Percentiles rank a stretch among this genome's conserved stretches.
Conservation (phyloP, 2,329 filamentous ascomycete species). For the Xenosphaeropsis pyriputrescens region DNA sequence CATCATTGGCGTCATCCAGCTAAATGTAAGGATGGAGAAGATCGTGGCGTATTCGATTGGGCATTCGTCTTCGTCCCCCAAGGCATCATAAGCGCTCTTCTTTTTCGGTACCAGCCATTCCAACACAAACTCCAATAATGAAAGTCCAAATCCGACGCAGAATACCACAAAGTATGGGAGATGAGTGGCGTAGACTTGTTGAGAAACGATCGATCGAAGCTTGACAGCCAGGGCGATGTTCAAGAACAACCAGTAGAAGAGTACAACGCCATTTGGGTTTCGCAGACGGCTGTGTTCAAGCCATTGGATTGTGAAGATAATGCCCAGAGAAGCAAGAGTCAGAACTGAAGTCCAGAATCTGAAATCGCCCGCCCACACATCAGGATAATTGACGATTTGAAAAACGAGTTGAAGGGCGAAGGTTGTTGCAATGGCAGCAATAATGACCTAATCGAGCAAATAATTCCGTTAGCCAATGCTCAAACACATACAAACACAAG, state of each 20-base stretch:
- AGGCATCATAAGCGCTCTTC: conserved; percentile 50
- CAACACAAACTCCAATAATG: conserved; percentile 44
- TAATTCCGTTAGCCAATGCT: too few species aligned
- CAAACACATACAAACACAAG: too few species aligned
- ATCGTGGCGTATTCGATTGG: conserved; percentile 77
- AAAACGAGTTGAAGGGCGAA: conserved; percentile 45
- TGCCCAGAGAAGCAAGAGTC: conserved; percentile 42
- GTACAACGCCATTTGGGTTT: conserved; percentile 54
- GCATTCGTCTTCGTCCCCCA: conserved; percentile 56
- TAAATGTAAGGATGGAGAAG: conserved; percentile 87
- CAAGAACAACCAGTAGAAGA: conserved; percentile 62
- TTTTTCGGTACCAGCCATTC: conserved; percentile 60
- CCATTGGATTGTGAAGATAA: conserved; percentile 53
- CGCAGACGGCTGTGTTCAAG: conserved; percentile 55
- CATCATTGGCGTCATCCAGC: conserved; percentile 99
- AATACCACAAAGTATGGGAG: conserved; percentile 51
- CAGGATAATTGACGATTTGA: conserved; percentile 42
- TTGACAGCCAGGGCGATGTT: conserved; percentile 50
- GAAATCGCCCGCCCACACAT: conserved; percentile 49
- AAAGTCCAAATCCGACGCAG: conserved; percentile 41
- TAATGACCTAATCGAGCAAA: conserved; percentile 28
- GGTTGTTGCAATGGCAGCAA: conserved; percentile 39
- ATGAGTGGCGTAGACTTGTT: conserved; percentile 36
- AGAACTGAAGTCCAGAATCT: conserved; percentile 56
- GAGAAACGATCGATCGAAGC: conserved; percentile 51